Evolutionary conservation across 2,329 filamentous ascomycete species (phyloP).

Genomic region (Sclerotiophoma versabilis): DNA sequence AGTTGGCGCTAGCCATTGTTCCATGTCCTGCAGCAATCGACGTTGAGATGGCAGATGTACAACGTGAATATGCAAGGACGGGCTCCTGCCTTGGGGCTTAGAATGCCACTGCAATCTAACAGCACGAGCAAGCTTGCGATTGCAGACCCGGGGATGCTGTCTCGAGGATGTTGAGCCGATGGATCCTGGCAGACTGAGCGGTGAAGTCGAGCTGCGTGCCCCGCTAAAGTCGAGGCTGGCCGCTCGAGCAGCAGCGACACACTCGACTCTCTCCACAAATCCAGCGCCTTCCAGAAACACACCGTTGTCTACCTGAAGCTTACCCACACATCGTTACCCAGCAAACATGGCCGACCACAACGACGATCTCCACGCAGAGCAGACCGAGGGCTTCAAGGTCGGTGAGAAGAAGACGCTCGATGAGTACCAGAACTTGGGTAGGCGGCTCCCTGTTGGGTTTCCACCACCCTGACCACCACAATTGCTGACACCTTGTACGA

Average conservation of each 20-base stretch:
- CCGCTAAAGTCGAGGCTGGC: conserved; percentile 32
- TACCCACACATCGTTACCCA: conserved; percentile 10
- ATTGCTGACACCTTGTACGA: conserved; percentile 2
- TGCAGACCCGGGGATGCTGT: not conserved
- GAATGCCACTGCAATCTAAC: not conserved
- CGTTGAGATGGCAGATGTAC: not conserved
- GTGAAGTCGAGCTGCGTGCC: conserved; percentile 30
- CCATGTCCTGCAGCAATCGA: not conserved
- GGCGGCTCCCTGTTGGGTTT: conserved; percentile 47
- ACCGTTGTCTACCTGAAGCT: conserved; percentile 6
- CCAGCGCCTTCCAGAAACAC: conserved; percentile 18
- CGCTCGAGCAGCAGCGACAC: conserved; percentile 19
- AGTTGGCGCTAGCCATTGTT: conserved; percentile 10
- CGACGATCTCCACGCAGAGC: conserved; percentile 84
- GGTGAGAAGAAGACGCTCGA: conserved; percentile 98
- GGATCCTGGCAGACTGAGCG: conserved; percentile 16
- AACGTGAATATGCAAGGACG: conserved; percentile 2
- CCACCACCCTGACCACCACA: not conserved
- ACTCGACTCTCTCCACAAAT: conserved; percentile 11
- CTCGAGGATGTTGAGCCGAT: not conserved
- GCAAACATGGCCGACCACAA: conserved; percentile 55
- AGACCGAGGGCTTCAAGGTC: conserved; percentile 96
- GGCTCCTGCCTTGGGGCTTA: not conserved
- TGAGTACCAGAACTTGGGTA: conserved; percentile 93
- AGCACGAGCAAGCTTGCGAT: conserved; percentile 2